These are phyloP conservation scores for Pseudogymnoascus pannorum DNA, from an alignment of 2,329 filamentous ascomycete species.

Conservation along the genomic window DNA sequence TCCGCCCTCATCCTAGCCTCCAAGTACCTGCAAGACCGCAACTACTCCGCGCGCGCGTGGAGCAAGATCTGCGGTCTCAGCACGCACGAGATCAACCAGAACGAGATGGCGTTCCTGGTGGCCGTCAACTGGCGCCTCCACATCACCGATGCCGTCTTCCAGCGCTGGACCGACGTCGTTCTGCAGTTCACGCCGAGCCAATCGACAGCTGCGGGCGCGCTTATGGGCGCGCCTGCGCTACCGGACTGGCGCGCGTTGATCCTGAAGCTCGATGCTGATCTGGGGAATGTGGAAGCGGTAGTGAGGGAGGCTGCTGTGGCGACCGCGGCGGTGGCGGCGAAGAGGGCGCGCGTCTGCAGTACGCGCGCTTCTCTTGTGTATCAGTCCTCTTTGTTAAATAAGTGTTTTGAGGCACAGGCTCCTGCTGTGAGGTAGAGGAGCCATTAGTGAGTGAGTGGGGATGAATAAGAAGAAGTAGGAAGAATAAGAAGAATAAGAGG, in stretches of 20 bases:
- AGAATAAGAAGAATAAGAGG: background rate
- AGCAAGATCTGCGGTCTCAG: slow-evolving; percentile 98
- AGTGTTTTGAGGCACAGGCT: background rate
- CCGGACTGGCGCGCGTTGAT: slow-evolving; percentile 34
- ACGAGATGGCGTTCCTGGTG: slow-evolving; percentile 84
- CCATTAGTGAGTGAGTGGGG: no score
- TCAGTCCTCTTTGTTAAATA: slow-evolving; percentile 1
- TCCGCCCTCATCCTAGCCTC: slow-evolving; percentile 91
- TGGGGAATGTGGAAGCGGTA: slow-evolving; percentile 48
- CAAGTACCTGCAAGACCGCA: slow-evolving; percentile 96
- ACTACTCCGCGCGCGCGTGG: slow-evolving; percentile 96
- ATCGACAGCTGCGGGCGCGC: slow-evolving; percentile 26
- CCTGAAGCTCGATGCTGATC: slow-evolving; percentile 47
- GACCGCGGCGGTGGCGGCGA: background rate
- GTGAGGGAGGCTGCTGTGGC: background rate
- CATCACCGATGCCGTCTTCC: slow-evolving; percentile 80
- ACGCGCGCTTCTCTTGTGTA: background rate
- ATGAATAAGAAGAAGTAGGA: background rate
- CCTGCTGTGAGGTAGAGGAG: background rate
- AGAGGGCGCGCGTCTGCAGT: background rate
- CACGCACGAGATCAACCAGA: slow-evolving; percentile 90
- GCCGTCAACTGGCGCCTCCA: slow-evolving; percentile 94
- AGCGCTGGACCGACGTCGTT: slow-evolving; percentile 90
- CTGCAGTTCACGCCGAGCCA: slow-evolving; percentile 63
- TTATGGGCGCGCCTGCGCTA: slow-evolving; percentile 19